Percentiles rank a stretch among this genome's conserved stretches.
phyloP scores from a whole-genome alignment of 1,284 basidiomycete genomes.

The Ceratobasidium sp. region DNA sequence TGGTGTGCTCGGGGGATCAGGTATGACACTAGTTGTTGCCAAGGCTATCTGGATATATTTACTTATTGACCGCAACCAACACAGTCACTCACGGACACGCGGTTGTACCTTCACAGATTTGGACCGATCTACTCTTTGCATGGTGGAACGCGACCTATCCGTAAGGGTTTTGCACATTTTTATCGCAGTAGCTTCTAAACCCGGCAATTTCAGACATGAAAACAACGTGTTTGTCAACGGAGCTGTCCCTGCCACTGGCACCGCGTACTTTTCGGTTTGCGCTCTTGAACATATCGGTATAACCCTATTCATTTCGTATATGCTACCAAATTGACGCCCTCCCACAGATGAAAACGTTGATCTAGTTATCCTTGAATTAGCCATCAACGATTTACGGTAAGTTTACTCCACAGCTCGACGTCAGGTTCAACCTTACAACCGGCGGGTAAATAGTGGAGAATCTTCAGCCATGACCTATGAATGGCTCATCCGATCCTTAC shows the following conservation, averaged over 20 bases:
- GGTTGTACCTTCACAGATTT: slow-evolving; percentile 32
- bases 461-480: slow-evolving; percentile 48
- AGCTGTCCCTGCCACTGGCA: slow-evolving; percentile 49
- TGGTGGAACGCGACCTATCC: slow-evolving; percentile 48
- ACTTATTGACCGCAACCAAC: not conserved
- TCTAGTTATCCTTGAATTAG: slow-evolving; percentile 49
- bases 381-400: slow-evolving; percentile 50
- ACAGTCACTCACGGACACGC: slow-evolving; percentile 49
- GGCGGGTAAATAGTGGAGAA: slow-evolving; percentile 38
- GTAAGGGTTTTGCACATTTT: slow-evolving; percentile 6
- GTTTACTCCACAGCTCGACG: not conserved
- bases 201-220: slow-evolving; percentile 8
- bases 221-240: slow-evolving; percentile 47
- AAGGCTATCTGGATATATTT: not conserved
- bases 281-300: slow-evolving; percentile 48
- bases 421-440: not conserved
- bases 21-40: not conserved
- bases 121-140: slow-evolving; percentile 41
- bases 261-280: slow-evolving; percentile 49
- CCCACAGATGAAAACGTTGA: slow-evolving; percentile 48
- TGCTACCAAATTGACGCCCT: not conserved
- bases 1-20: slow-evolving; percentile 49
- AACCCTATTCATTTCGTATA: not conserved
- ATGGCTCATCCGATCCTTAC: slow-evolving; percentile 48
- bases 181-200: too few relatives aligned